These are phyloP conservation scores for Phaffomyces opuntiae DNA, from an alignment of 805 yeast species.

Conservation along the genomic window DNA sequence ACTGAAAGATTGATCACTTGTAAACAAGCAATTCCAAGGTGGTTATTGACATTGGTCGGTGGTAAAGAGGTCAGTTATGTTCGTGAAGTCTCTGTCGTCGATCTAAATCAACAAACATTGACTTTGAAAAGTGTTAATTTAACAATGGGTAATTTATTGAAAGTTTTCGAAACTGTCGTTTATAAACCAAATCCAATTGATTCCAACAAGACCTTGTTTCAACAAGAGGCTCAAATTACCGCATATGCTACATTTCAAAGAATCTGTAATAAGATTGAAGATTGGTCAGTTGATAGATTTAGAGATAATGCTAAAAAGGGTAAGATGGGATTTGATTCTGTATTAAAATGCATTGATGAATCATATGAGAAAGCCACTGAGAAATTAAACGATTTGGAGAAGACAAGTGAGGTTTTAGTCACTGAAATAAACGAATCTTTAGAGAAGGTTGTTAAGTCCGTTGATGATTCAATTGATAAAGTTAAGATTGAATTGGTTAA, in stretches of 20 bases:
- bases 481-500: conserved; percentile 48
- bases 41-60: conserved; percentile 72
- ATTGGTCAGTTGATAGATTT: conserved; percentile 87
- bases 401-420: conserved; percentile 21
- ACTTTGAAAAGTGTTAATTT: conserved; percentile 81
- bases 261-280: conserved; percentile 78
- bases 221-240: conserved; percentile 81
- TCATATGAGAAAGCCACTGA: conserved; percentile 5
- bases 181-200: conserved; percentile 62
- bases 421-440: conserved; percentile 13
- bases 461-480: conserved; percentile 24
- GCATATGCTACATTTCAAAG: conserved; percentile 70
- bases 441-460: conserved; percentile 25
- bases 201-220: conserved; percentile 50
- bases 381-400: conserved; percentile 17
- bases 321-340: conserved; percentile 76
- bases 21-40: conserved; percentile 76
- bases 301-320: conserved; percentile 83
- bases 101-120: conserved; percentile 53
- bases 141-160: conserved; percentile 68
- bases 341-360: conserved; percentile 45
- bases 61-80: conserved; percentile 70
- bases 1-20: conserved; percentile 89
- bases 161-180: conserved; percentile 81
- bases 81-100: conserved; percentile 84